Base-by-base conservation (phyloP, 2,329 filamentous ascomycete species). In the Ceratocystis eucalypticola region DNA sequence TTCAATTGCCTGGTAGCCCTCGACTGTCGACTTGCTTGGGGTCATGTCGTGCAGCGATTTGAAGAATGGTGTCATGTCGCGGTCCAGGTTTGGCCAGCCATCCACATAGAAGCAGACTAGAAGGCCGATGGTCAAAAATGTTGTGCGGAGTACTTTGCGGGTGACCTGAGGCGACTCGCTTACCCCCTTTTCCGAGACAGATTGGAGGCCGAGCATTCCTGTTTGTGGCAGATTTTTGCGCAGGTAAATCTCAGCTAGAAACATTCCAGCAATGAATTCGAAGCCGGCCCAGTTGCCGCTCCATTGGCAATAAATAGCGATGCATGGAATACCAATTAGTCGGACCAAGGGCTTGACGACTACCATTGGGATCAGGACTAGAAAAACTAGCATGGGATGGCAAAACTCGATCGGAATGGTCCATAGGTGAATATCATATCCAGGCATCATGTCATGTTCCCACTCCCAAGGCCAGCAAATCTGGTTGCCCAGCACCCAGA, bases 321-420 rank as follows among this genome's bases (percentile, higher is more conserved):
- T 69, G 1, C 73, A 65, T 17, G 70, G 71, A 12, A 84, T 70
- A n/a, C 76, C 74, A 25, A 76, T 68, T 37, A 80, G 74, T 22
- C 83, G 76, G 57, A 78, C 70, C 10, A 74, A 69, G 1, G 74
- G 76, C 46, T 76, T 76, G 41, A 83, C 71, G 30, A 79, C 75
- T 5, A 80, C 79, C 8, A 80, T 77, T 22, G 77, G 82, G 3
- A 84, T 68, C 25, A 84, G 73, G 12, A 77, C 76, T 6, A 84
- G 73, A 72, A 85, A 85, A 8, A 85, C 76, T 67, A 82, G 76
- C 71, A 86, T 78, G 1, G 81, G 84, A 72, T 80, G 82, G 68
- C 80, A 77, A 70, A 83, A 84, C 72, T 86, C 83, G 61, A 84
- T 78, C 2, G 83, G 83, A 55, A 86, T 85, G 4, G 84, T 85